Percentiles rank a stretch among this genome's conserved stretches.
These are phyloP conservation scores for Trifolium repens DNA, from an alignment of 306 rosid species.

Conservation along the genomic window DNA sequence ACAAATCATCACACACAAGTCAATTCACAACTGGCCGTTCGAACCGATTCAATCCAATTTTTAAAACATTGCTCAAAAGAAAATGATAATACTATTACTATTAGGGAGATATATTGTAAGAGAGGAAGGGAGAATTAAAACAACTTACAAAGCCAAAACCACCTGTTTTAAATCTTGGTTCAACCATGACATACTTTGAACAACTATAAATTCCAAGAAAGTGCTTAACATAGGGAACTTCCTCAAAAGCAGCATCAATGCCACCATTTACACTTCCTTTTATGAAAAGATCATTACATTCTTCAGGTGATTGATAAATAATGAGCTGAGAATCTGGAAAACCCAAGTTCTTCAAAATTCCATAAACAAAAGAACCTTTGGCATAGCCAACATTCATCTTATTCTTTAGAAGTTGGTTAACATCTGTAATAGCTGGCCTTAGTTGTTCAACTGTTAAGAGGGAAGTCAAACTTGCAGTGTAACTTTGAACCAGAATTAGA, in stretches of 20 bases:
- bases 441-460: conserved; percentile 63
- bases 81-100: not conserved
- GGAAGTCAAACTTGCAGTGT: conserved; percentile 68
- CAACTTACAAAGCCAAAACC: conserved; percentile 75
- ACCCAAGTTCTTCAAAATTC: conserved; percentile 42
- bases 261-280: conserved; percentile 59
- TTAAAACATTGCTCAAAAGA: not conserved
- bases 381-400: conserved; percentile 55
- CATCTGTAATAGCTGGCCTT: conserved; percentile 50
- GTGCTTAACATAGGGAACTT: conserved; percentile 54
- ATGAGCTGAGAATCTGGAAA: conserved; percentile 45
- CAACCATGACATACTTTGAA: conserved; percentile 57
- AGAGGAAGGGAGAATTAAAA: not conserved
- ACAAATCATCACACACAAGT: not conserved
- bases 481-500: conserved; percentile 66
- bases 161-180: conserved; percentile 52
- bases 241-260: conserved; percentile 61
- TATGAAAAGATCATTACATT: conserved; percentile 48
- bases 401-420: conserved; percentile 45
- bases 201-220: conserved; percentile 52
- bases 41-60: not conserved
- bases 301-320: conserved; percentile 29
- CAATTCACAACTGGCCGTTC: not conserved
- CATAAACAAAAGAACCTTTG: conserved; percentile 48
- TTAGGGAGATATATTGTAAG: not conserved